Evolutionary conservation across 345 rosid genomes (phyloP), one percentile per base, ranked within the genome.

Genomic region (Brassica rapa): DNA sequence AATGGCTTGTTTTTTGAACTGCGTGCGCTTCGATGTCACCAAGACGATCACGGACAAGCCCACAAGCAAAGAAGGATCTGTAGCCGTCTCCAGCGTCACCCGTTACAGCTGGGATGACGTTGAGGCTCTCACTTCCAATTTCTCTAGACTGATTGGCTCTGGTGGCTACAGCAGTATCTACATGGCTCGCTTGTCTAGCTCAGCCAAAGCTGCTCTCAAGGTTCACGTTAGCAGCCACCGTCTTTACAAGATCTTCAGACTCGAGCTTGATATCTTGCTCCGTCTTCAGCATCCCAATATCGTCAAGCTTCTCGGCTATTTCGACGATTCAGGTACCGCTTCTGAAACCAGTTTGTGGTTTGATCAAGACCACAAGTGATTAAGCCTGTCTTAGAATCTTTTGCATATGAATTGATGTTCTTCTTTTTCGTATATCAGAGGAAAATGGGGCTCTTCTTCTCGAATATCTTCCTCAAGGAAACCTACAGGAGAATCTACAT

Each of bases 101-200:
- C 77, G 79, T 62, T 90, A 75, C 62, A 81, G 68, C 3, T 90
- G 91, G 96, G 86, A 68, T 0, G 91, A 90, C 71, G 75, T 93
- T 1, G 82, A 83, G 71, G 55, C 64, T 62, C 67, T 84, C 61
- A 89, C 94, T 14, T 61, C 24, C 19, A 81, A 87, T 78, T 93
- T 90, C 81, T 77, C 89, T 1, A 62, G 25, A 49, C 25, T 85
- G 73, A 85, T 91, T 61, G 98, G 97, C 16, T 88, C 84, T 0
- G 98, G 97, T 27, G 98, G 98, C 39, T 93, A 90, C 77, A 91
- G 98, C 73, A 85, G 80, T 15, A 94, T 93, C 46, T 91, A 88
- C 80, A 49, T 90, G 84, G 97, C 87, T 62, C 82, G 71, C 12
- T 53, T 89, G 27, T 62, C 87, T 25, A 77, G 75, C 68, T 82